phyloP scores from a whole-genome alignment of 148 eudicot species.

The Silene latifolia region DNA sequence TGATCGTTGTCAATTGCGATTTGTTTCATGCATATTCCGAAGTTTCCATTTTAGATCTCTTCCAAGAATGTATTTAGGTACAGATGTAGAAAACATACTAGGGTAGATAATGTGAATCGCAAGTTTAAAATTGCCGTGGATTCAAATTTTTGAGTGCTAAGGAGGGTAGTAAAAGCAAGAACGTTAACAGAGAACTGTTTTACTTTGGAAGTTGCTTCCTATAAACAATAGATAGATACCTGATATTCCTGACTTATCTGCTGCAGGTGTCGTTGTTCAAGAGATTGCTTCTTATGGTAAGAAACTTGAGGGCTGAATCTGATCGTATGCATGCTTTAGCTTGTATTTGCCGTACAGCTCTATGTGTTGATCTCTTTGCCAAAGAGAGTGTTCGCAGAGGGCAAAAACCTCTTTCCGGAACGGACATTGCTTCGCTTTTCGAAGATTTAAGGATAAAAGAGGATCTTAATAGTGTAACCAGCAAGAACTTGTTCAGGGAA shows the following conservation, averaged over 20 bases:
- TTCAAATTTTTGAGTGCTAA: not conserved
- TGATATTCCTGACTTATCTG: slow-evolving; percentile 12
- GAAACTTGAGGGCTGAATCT: slow-evolving; percentile 97
- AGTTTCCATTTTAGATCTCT: not conserved
- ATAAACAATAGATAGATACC: slow-evolving; percentile 1
- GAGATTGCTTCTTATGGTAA: slow-evolving; percentile 92
- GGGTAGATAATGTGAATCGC: not conserved
- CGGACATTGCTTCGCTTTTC: slow-evolving; percentile 91
- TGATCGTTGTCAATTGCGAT: not conserved
- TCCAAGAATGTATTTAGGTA: not conserved
- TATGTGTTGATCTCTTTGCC: slow-evolving; percentile 92
- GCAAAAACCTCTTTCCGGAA: slow-evolving; percentile 92
- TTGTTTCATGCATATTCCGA: not conserved
- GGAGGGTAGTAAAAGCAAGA: not conserved
- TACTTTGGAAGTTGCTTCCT: not conserved
- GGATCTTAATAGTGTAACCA: slow-evolving; percentile 75
- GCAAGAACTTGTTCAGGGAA: slow-evolving; percentile 93
- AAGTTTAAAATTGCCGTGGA: not conserved
- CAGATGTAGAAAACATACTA: not conserved
- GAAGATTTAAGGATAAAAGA: slow-evolving; percentile 76
- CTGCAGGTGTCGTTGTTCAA: slow-evolving; percentile 83
- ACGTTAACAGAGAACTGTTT: not conserved
- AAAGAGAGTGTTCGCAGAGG: slow-evolving; percentile 92
- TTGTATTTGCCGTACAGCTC: slow-evolving; percentile 97
- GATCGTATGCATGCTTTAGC: slow-evolving; percentile 99